A percentile compares a stretch with the other conserved stretches of the same genome.
Conservation (phyloP, 257 asterid genomes). For the Handroanthus guayacan region DNA sequence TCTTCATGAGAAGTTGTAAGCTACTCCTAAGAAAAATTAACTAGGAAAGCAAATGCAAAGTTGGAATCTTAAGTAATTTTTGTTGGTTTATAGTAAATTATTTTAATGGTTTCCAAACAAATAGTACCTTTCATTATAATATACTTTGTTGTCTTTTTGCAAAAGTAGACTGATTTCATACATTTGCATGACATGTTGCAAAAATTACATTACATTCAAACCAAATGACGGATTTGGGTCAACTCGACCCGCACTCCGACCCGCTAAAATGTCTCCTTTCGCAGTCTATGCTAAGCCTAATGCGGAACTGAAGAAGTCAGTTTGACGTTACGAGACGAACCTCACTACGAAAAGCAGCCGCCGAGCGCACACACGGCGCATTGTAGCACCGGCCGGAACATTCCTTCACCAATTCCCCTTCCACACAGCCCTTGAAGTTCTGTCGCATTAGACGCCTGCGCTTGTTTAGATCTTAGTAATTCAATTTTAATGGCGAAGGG, state of each 20-base stretch:
- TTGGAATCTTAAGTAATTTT: too few relatives aligned
- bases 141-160: too few relatives aligned
- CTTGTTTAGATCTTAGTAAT: constrained; percentile 39
- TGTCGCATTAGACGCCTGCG: background rate
- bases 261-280: background rate
- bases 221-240: background rate
- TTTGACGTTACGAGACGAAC: constrained; percentile 33
- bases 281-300: background rate
- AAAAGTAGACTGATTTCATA: too few relatives aligned
- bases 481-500: constrained; percentile 60
- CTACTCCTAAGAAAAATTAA: too few relatives aligned
- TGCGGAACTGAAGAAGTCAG: background rate
- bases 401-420: constrained; percentile 2
- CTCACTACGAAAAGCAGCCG: constrained; percentile 14
- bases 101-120: too few relatives aligned
- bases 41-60: too few relatives aligned
- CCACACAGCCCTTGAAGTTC: background rate
- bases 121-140: too few relatives aligned
- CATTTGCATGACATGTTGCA: too few relatives aligned
- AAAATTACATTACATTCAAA: background rate
- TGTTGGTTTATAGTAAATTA: too few relatives aligned
- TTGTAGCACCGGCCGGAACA: constrained; percentile 28
- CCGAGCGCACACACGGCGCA: constrained; percentile 24
- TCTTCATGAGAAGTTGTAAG: too few relatives aligned
- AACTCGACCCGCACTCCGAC: constrained; percentile 4